Evolutionary conservation across 768 basidiomycete species (phyloP), one percentile per base, ranked within the genome.

Genomic region (Boletus sp.): DNA sequence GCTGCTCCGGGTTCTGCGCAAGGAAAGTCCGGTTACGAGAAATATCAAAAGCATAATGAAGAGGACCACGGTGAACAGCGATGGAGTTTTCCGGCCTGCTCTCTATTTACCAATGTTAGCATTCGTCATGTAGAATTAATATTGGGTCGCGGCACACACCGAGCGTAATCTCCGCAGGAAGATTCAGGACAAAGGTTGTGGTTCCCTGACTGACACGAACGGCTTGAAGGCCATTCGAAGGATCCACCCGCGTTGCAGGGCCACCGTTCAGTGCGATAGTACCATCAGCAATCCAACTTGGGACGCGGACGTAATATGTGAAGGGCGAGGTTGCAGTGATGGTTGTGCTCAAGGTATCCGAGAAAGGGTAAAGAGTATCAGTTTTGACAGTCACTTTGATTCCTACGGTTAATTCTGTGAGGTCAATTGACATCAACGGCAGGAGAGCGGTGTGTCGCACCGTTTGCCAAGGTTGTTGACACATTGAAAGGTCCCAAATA

Each of bases 381-480:
- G 35, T 46, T 12, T 18, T 36, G 44, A 53, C 52, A 5, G 35
- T 36, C 18, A 53, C 33, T 5, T 35, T 17, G 28, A 36, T 53
- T 53, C 28, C 52, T 53, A 29, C n/a, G 10, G 32, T 15, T 28
- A 28, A 17, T 35, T 33, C 9, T 35, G 10, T 44, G 40, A 52
- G 40, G 11, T 35, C n/a, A 10, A 20, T 15, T 33, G 51, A 44
- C 5, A 15, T 24, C 7, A 24, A 35, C 24, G 11, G 12, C 10
- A n/a, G 20, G 20, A 24, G 10, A 15, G 41, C 7, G 29, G 18
- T 7, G n/a, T 44, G 18, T 44, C 42, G 12, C 33, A 52, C 51
- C 51, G 10, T 52, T 52, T n/a, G 76, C 70, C 39, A 82, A 70
- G 1, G 74, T 77, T 0, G 76, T 74, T 20, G 69, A 65, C 2